phyloP scores from a whole-genome alignment of 1,284 basidiomycete species.

The Microbotryum lychnidis-dioicae region DNA sequence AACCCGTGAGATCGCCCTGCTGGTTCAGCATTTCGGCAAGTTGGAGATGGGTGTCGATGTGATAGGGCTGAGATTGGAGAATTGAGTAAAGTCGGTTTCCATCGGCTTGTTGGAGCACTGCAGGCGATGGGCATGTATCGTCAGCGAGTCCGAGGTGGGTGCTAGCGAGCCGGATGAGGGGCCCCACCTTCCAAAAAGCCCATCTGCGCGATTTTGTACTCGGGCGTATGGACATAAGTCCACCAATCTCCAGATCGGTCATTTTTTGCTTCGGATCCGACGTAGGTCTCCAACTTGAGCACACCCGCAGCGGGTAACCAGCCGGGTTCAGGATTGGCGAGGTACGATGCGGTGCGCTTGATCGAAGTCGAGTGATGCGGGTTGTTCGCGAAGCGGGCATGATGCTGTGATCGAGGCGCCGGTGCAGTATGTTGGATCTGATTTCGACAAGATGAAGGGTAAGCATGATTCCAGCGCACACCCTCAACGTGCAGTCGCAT shows the following conservation, averaged over 20 bases:
- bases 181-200: slow-evolving; percentile 55
- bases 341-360: slow-evolving; percentile 32
- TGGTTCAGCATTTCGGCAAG: slow-evolving; percentile 49
- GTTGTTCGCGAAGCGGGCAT: slow-evolving; percentile 33
- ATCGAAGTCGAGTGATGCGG: slow-evolving; percentile 33
- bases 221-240: slow-evolving; percentile 74
- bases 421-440: slow-evolving; percentile 13
- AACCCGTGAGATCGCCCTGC: slow-evolving; percentile 45
- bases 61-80: slow-evolving; percentile 55
- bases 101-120: slow-evolving; percentile 35
- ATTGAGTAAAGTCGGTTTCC: slow-evolving; percentile 46
- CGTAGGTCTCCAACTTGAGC: slow-evolving; percentile 50
- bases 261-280: slow-evolving; percentile 12
- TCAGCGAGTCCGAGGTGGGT: background rate
- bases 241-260: slow-evolving; percentile 60
- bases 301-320: slow-evolving; percentile 44
- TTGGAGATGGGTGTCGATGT: slow-evolving; percentile 82
- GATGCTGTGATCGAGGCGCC: slow-evolving; percentile 30
- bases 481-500: no score
- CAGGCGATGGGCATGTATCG: background rate
- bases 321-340: slow-evolving; percentile 37
- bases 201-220: slow-evolving; percentile 68
- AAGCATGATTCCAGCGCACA: background rate
- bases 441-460: background rate
- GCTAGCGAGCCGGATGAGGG: background rate